Evolutionary conservation across 2,329 filamentous ascomycete genomes (phyloP).

Genomic region (Aspergillus ochraceus): DNA sequence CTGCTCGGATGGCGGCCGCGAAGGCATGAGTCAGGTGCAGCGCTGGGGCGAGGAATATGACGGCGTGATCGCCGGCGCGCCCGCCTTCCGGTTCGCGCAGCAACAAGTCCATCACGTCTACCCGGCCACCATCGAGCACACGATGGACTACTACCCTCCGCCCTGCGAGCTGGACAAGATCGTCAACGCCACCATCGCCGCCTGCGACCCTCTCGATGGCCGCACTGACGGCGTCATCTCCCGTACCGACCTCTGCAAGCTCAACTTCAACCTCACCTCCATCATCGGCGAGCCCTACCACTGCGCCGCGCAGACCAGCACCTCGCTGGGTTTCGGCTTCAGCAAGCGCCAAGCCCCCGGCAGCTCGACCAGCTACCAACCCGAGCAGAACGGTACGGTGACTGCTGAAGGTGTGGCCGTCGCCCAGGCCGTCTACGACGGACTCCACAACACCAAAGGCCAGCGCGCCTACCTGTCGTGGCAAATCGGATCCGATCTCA

Average conservation of each 20-base stretch:
- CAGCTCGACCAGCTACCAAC: conserved; percentile 19
- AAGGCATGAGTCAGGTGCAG: conserved; percentile 55
- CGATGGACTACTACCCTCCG: conserved; percentile 44
- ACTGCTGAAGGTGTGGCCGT: conserved; percentile 31
- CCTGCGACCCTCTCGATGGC: conserved; percentile 58
- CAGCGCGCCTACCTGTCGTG: conserved; percentile 43
- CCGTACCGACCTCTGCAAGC: conserved; percentile 49
- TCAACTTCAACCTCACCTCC: conserved; percentile 48
- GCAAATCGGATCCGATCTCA: conserved; percentile 27
- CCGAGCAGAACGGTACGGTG: conserved; percentile 32
- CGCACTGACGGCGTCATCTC: conserved; percentile 55
- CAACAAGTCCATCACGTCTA: conserved; percentile 47
- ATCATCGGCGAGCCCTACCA: conserved; percentile 50
- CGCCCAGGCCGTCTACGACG: conserved; percentile 37
- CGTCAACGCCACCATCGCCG: conserved; percentile 55
- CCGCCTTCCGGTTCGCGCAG: conserved; percentile 47
- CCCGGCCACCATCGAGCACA: conserved; percentile 40
- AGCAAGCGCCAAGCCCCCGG: conserved; percentile 13
- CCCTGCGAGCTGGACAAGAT: conserved; percentile 35
- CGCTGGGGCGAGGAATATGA: conserved; percentile 51
- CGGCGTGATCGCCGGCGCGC: conserved; percentile 48
- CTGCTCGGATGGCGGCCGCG: conserved; percentile 56
- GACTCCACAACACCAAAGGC: conserved; percentile 42
- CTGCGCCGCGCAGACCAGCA: conserved; percentile 33
- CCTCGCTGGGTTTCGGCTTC: not conserved